Conservation (phyloP, 2,329 filamentous ascomycete species). For the Periconia macrospinosa region DNA sequence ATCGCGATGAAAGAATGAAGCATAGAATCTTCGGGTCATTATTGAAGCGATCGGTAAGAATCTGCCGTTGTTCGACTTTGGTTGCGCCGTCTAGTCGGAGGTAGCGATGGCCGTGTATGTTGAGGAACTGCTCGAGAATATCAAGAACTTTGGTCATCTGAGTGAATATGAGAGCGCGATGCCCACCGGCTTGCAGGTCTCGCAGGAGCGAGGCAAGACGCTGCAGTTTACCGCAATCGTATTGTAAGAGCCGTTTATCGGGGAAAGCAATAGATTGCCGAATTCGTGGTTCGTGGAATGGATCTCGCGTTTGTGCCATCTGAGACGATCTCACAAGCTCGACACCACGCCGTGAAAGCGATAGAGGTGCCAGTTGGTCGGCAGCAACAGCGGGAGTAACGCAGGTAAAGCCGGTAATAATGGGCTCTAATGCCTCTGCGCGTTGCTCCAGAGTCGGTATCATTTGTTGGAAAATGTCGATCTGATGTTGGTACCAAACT, state of each 20-base stretch:
- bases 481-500: slow-evolving; percentile 75
- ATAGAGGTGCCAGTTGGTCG: slow-evolving; percentile 71
- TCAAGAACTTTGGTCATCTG: slow-evolving; percentile 99
- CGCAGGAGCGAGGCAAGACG: slow-evolving; percentile 83
- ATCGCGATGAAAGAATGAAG: slow-evolving; percentile 94
- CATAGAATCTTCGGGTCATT: slow-evolving; percentile 88
- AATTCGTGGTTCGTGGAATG: slow-evolving; percentile 92
- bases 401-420: slow-evolving; percentile 86
- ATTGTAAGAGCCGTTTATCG: slow-evolving; percentile 92
- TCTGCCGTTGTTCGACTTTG: slow-evolving; percentile 92
- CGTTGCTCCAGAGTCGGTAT: slow-evolving; percentile 76
- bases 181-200: slow-evolving; percentile 82
- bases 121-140: slow-evolving; percentile 95
- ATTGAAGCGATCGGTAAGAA: slow-evolving; percentile 96
- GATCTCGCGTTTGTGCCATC: slow-evolving; percentile 64
- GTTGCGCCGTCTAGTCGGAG: slow-evolving; percentile 94
- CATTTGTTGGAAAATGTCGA: slow-evolving; percentile 64
- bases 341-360: slow-evolving; percentile 60
- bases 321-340: slow-evolving; percentile 59
- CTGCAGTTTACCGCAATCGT: slow-evolving; percentile 96
- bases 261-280: slow-evolving; percentile 94
- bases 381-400: slow-evolving; percentile 88
- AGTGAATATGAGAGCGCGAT: slow-evolving; percentile 95
- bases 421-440: slow-evolving; percentile 70
- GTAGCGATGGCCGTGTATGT: slow-evolving; percentile 97